Evolutionary conservation across 2,329 filamentous ascomycete species (phyloP), one percentile per base, ranked within the genome.

Genomic region (Alternaria gansuensis): DNA sequence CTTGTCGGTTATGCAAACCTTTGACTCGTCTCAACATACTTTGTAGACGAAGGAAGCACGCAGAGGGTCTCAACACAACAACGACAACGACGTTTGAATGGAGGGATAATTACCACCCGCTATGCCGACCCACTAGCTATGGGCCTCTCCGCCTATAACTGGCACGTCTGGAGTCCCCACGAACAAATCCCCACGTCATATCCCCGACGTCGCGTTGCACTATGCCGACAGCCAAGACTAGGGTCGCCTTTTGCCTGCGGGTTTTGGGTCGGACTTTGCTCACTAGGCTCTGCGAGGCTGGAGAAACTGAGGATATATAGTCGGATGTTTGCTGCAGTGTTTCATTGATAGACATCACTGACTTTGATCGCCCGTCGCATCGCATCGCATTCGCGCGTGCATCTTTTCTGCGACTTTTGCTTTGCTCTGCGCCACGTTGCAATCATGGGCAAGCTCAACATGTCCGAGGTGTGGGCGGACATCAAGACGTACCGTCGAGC

Each of bases 401-500:
- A 28, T 23, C 21, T 39, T 44, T 34, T 54, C 17, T 39, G 51
- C 31, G 23, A 21, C 28, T 29, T 28, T 24, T 34, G 21, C 23
- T 23, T n/a, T 13, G 7, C n/a, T 43, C 31, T 37, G 29, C n/a
- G n/a, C 33, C 44, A 33, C 37, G 31, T 13, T 40, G 54, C 62
- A 55, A 51, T 8, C 8, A 78, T 77, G 75, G 70, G 66, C 36
- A 76, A 73, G 49, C 67, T 75, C 34, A 64, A 72, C 49, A 55
- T 77, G n/a, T 57, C 60, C 14, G 66, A 68, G 26, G 71, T 79
- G 43, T 78, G 75, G 73, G 61, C 68, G 31, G 79, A 80, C 45
- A 68, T 80, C 51, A 77, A 79, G 60, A 67, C 69, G 5, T 78
- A 81, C 54, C 75, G 79, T 8, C 70, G 71, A 40, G 75, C 76